A percentile compares a stretch with the other conserved stretches of the same genome.
These are phyloP conservation scores for Blastobotrys arbuscula DNA, from an alignment of 1,139 yeast species.

Conservation along the genomic window DNA sequence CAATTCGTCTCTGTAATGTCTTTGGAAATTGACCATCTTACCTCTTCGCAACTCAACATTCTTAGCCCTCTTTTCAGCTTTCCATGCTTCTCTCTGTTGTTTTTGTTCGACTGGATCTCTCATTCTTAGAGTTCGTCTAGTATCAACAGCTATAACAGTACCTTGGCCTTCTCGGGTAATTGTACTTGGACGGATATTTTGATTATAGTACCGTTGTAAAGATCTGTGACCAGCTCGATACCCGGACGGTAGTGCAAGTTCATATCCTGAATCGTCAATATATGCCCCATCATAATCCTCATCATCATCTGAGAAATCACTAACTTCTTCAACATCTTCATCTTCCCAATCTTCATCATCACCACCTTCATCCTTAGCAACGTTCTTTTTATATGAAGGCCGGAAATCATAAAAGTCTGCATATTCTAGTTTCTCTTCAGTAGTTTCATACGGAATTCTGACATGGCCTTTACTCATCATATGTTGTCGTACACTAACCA, in stretches of 20 bases:
- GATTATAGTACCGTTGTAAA: slow-evolving; percentile 77
- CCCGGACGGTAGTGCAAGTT: slow-evolving; percentile 82
- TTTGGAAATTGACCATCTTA: slow-evolving; percentile 80
- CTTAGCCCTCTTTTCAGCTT: slow-evolving; percentile 56
- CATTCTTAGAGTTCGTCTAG: slow-evolving; percentile 54
- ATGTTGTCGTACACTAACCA: slow-evolving; percentile 89
- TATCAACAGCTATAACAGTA: slow-evolving; percentile 88
- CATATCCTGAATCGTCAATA: slow-evolving; percentile 59
- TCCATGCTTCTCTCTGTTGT: slow-evolving; percentile 73
- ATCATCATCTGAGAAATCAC: slow-evolving; percentile 44
- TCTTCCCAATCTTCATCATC: slow-evolving; percentile 41
- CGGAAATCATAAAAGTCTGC: slow-evolving; percentile 85
- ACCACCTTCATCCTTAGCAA: slow-evolving; percentile 27
- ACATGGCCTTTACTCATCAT: slow-evolving; percentile 83
- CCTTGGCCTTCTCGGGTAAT: slow-evolving; percentile 84
- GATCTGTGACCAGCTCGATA: slow-evolving; percentile 86
- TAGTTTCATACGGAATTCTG: slow-evolving; percentile 80
- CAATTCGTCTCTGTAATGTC: slow-evolving; percentile 85
- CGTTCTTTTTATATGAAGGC: slow-evolving; percentile 43
- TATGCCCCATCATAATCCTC: slow-evolving; percentile 42
- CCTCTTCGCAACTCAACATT: slow-evolving; percentile 74
- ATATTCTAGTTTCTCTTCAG: slow-evolving; percentile 72
- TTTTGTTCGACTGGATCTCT: slow-evolving; percentile 43
- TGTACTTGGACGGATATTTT: slow-evolving; percentile 70
- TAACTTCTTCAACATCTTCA: slow-evolving; percentile 38